Conservation (phyloP, 768 basidiomycete genomes). For the Lactifluus subvellereus region DNA sequence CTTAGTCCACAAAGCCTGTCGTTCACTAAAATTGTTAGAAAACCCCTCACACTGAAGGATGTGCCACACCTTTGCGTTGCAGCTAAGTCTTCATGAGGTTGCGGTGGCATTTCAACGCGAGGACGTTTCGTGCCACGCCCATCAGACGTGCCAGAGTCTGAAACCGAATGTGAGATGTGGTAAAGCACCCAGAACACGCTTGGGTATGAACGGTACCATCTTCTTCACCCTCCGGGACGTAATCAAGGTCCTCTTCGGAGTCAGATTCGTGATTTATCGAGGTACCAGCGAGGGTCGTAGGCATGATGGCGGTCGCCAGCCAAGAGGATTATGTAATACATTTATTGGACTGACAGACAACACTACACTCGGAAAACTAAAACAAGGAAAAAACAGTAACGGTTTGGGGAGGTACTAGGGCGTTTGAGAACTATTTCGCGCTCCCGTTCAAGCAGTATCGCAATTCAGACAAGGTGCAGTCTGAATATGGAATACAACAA, state of each 20-base stretch:
- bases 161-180: neutral
- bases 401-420: neutral
- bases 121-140: conserved; percentile 37
- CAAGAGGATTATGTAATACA: conserved; percentile 18
- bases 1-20: conserved; percentile 57
- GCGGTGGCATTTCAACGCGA: conserved; percentile 27
- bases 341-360: neutral
- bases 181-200: neutral
- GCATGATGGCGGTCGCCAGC: conserved; percentile 9
- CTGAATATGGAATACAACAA: conserved; percentile 52
- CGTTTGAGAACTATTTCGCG: neutral
- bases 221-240: conserved; percentile 50
- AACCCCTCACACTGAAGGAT: conserved; percentile 1
- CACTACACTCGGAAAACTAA: neutral
- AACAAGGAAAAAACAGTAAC: neutral
- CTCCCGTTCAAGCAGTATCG: neutral
- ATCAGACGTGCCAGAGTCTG: conserved; percentile 38
- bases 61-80: conserved; percentile 37
- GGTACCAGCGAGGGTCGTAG: neutral
- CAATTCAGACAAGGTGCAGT: conserved; percentile 32
- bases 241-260: conserved; percentile 69
- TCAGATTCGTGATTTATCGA: conserved; percentile 40
- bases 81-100: conserved; percentile 34
- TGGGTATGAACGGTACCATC: neutral
- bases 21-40: conserved; percentile 38